Evolutionary conservation across 2,329 filamentous ascomycete species (phyloP).

Genomic region (Fusarium brachygibbosum): DNA sequence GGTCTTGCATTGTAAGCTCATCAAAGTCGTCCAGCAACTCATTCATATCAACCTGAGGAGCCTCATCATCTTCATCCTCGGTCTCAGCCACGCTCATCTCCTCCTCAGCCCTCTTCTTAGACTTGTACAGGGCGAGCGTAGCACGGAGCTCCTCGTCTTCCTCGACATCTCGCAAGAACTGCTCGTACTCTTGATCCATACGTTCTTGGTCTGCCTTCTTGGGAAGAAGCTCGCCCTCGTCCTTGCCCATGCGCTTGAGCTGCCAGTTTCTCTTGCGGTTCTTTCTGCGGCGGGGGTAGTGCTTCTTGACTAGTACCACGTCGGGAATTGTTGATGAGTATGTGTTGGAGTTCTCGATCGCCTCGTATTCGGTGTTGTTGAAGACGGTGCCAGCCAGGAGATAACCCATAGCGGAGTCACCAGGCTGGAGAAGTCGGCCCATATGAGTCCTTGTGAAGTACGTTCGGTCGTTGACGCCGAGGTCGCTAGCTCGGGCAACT

Average conservation of each 20-base stretch:
- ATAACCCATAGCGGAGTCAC: constrained; percentile 96
- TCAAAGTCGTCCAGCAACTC: constrained; percentile 94
- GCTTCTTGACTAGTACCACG: constrained; percentile 96
- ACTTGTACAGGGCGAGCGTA: constrained; percentile 89
- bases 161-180: constrained; percentile 97
- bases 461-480: constrained; percentile 86
- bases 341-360: constrained; percentile 80
- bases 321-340: constrained; percentile 88
- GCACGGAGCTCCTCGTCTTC: constrained; percentile 90
- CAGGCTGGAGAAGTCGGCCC: constrained; percentile 84
- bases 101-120: constrained; percentile 64
- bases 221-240: constrained; percentile 88
- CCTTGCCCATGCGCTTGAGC: constrained; percentile 91
- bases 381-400: constrained; percentile 90
- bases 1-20: constrained; percentile 69
- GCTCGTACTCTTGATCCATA: constrained; percentile 94
- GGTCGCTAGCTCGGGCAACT: constrained; percentile 86
- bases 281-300: constrained; percentile 90
- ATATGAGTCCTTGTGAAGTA: constrained; percentile 94
- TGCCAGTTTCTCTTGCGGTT: constrained; percentile 87
- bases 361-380: constrained; percentile 89
- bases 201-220: constrained; percentile 89
- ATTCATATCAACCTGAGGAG: constrained; percentile 80
- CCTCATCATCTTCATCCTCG: constrained; percentile 74
- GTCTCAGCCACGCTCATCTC: constrained; percentile 78